Base-by-base conservation (phyloP, 1,284 basidiomycete species). In the Pterula multifida region DNA sequence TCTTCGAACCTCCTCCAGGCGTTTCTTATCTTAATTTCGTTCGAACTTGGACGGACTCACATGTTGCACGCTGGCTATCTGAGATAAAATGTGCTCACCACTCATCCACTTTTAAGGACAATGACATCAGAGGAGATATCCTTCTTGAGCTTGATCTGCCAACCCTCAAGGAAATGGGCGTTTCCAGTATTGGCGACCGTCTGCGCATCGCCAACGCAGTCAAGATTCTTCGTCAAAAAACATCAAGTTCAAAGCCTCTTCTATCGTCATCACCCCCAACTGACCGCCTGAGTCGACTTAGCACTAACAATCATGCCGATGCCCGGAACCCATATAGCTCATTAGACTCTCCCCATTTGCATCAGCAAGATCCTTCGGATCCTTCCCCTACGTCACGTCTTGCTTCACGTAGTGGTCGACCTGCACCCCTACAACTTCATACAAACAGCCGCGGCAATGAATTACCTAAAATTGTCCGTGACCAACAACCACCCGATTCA, bases 101-200 rank as follows among this genome's bases (percentile, higher is more conserved):
- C 60, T 77, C 81, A 1, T 62, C 72, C 2, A 71, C 76, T 0
- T 97, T 97, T 68, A 78, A 74, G 48, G 71, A 73, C 3, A 88
- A 93, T 67, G 91, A 96, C 62, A 93, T 97, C 56, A 71, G 89
- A 44, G 91, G 93, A 6, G 84, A 88, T 61, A 81, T 96, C 32
- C 65, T 97, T 3, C 73, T 96, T 48, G 93, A 97, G 58, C 69
- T 97, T 35, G 92, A 96, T 60, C 87, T 91, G 65, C 65, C 71
- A 3, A 85, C 81, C 1, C 67, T 97, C 45, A 90, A 85, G 63
- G 93, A 96, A 66, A 88, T 96, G 78, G 87, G 87, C 25, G 78
- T 97, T 25, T 61, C 71, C 45, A 91, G 85, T 64, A 84, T 97
- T 39, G 94, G 94, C 3, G 93, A 97, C 63, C 70, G 91, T 48